phyloP scores from a whole-genome alignment of 257 asterid genomes.

The Rauvolfia tetraphylla region DNA sequence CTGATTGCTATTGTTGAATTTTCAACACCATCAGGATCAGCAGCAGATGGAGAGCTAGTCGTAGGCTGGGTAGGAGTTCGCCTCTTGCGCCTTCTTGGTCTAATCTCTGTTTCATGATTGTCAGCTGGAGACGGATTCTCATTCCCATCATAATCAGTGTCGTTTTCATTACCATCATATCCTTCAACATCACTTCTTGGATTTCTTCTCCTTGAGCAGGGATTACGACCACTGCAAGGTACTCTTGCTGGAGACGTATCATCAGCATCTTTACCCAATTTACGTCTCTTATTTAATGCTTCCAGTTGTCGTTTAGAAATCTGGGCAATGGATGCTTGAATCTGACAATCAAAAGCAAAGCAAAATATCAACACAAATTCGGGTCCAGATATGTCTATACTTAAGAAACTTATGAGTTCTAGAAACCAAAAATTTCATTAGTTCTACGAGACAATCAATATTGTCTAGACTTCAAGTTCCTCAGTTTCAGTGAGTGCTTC shows the following conservation, averaged over 20 bases:
- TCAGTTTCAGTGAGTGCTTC: background rate
- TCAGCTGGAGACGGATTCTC: conserved; percentile 25
- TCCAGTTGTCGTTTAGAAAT: conserved; percentile 37
- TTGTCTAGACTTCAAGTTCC: background rate
- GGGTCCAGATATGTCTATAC: background rate
- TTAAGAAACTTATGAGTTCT: background rate
- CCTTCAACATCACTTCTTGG: conserved; percentile 19
- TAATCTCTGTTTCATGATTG: conserved; percentile 27
- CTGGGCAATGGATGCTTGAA: conserved; percentile 41
- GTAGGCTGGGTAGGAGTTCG: conserved; percentile 16
- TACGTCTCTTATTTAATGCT: conserved; percentile 37
- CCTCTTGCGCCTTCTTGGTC: conserved; percentile 25
- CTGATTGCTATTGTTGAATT: conserved; percentile 12
- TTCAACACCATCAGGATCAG: conserved; percentile 24
- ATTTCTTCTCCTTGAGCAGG: conserved; percentile 33
- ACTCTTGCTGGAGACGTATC: conserved; percentile 14
- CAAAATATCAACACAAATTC: background rate
- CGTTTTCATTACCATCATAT: conserved; percentile 27
- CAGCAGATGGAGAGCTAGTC: conserved; percentile 19
- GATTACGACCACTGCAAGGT: conserved; percentile 17
- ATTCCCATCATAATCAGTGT: conserved; percentile 27
- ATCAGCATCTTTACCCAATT: conserved; percentile 23
- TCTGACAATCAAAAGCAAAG: conserved; percentile 22
- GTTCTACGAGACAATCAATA: background rate
- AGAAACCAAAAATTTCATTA: background rate